Conservation (phyloP, 1,284 basidiomycete genomes). For the Tilletia walkeri region DNA sequence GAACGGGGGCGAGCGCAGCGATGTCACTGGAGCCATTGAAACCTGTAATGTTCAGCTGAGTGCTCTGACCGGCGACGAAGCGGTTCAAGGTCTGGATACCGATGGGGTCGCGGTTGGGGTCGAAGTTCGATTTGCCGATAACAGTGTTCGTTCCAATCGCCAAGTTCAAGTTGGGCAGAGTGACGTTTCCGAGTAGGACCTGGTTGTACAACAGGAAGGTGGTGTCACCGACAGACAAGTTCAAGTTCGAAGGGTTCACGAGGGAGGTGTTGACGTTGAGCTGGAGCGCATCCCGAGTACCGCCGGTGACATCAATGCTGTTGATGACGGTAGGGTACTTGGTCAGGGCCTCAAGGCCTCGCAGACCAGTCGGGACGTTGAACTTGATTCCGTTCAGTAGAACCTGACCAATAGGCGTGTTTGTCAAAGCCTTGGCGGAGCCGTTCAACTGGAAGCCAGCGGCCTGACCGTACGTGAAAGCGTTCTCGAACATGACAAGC, state of each 20-base stretch:
- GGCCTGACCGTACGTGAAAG: constrained; percentile 58
- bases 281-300: constrained; percentile 65
- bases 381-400: constrained; percentile 73
- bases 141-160: constrained; percentile 46
- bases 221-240: constrained; percentile 58
- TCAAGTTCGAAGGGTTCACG: constrained; percentile 71
- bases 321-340: constrained; percentile 64
- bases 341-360: constrained; percentile 67
- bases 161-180: constrained; percentile 43
- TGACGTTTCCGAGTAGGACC: constrained; percentile 39
- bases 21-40: constrained; percentile 67
- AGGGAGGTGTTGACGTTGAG: constrained; percentile 65
- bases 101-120: constrained; percentile 67
- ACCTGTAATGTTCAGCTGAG: constrained; percentile 57
- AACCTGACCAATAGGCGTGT: constrained; percentile 67
- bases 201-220: constrained; percentile 64
- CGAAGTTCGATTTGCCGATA: constrained; percentile 44
- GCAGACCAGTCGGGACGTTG: constrained; percentile 68
- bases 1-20: constrained; percentile 65
- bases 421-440: constrained; percentile 66
- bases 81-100: constrained; percentile 69
- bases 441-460: constrained; percentile 67
- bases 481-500: constrained; percentile 54
- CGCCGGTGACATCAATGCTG: constrained; percentile 70
- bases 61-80: constrained; percentile 64